Base-by-base conservation (phyloP, 352 stramenopile genomes). In the Phytophthora macrochlamydospora region DNA sequence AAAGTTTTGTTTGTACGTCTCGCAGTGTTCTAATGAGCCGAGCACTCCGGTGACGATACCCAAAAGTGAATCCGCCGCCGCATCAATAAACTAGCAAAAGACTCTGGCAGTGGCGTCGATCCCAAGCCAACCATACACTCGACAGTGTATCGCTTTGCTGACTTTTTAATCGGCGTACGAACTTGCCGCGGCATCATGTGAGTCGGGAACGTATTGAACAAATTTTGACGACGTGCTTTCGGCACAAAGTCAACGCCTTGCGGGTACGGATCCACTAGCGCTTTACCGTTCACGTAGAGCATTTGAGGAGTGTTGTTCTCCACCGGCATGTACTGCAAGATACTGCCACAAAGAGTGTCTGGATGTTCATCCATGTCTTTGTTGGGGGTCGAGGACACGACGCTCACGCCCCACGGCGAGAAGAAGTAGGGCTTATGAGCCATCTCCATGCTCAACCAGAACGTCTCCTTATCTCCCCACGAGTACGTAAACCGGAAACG, bases 51-150 rank as follows among this genome's bases (percentile, higher is more conserved):
- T 79, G 3, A 62, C 52, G 50, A 83, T 59, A 0, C 63, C 80
- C 37, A 82, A 37, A 76, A 85, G 55, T 86, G 65, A 6, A 83
- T 28, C 14, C 78, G 67, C 0, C 78, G 73, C 9, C 75, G 74
- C 49, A 83, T 68, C 37, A 90, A 58, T 7, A 59, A 52, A 18
- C 43, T 18, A 0, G 65, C 49, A 37, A 90, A 90, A 1, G 51
- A 35, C 5, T 46, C n/a, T 0, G 81, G 73, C 33, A 90, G 43
- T 3, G 67, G 74, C 29, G 73, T 78, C 0, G 76, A 75, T n/a
- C 76, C 81, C 24, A 90, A 50, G 0, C 75, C 76, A n/a, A 78
- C 64, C 51, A 88, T 71, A 31, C 81, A 88, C 40, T 90, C 78
- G 31, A 75, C 70, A 12, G 60, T 69, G 31, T 69, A 62, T 3